phyloP scores from a whole-genome alignment of 257 asterid genomes.

The Parsonsia alboflavescens region DNA sequence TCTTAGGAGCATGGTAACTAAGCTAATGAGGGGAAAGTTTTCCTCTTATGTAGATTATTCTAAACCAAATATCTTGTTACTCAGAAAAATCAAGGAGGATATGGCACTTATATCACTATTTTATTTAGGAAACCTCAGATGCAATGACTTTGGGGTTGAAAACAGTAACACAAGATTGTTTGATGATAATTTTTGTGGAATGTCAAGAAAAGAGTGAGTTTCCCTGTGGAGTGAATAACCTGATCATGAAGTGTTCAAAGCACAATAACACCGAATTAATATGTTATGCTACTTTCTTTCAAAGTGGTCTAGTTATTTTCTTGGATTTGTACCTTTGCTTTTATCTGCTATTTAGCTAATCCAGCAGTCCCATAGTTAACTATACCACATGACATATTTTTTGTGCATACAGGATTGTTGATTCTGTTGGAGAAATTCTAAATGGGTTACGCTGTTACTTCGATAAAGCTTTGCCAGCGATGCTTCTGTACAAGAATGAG shows the following conservation, averaged over 20 bases:
- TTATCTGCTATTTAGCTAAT: background rate
- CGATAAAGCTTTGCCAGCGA: slow-evolving; percentile 59
- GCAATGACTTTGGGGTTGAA: background rate
- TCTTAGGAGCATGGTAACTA: background rate
- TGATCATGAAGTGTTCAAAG: background rate
- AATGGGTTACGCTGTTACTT: slow-evolving; percentile 58
- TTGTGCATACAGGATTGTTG: slow-evolving; percentile 45
- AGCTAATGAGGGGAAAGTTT: background rate
- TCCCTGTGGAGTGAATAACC: background rate
- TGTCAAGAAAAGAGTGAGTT: background rate
- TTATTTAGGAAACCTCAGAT: background rate
- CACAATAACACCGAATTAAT: background rate
- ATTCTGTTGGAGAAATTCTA: slow-evolving; percentile 41
- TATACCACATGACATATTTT: slow-evolving; percentile 7
- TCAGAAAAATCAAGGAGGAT: background rate
- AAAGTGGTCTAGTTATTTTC: background rate
- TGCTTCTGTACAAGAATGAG: slow-evolving; percentile 72
- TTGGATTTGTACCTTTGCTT: background rate
- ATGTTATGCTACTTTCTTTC: background rate
- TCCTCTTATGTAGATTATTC: background rate
- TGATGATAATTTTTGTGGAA: background rate
- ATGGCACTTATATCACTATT: background rate
- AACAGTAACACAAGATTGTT: background rate
- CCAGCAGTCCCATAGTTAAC: background rate
- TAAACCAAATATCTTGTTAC: background rate